Conservation (phyloP, 352 stramenopile species). For the Nothophytophthora sp. region DNA sequence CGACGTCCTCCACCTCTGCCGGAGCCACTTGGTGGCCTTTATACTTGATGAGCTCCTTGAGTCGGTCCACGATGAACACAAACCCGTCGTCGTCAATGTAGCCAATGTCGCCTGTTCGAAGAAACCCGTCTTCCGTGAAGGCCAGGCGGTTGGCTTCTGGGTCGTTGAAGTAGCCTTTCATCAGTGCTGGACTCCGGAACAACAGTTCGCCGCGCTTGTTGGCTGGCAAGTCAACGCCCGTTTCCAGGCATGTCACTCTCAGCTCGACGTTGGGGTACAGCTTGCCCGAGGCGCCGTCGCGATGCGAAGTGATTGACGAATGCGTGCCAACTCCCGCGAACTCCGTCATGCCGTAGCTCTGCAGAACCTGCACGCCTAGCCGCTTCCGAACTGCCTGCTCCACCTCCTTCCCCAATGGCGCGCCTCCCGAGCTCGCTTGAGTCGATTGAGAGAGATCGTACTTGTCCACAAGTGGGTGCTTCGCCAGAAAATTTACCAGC, state of each 20-base stretch:
- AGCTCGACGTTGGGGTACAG: slow-evolving; percentile 55
- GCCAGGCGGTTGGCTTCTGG: slow-evolving; percentile 70
- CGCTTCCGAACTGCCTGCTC: slow-evolving; percentile 62
- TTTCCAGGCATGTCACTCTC: slow-evolving; percentile 48
- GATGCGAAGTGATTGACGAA: slow-evolving; percentile 18
- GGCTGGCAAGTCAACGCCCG: slow-evolving; percentile 28
- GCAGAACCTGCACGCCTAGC: slow-evolving; percentile 44
- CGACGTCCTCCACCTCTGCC: slow-evolving; percentile 88
- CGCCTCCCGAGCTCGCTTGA: slow-evolving; percentile 75
- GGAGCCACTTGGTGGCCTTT: slow-evolving; percentile 91
- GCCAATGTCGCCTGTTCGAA: slow-evolving; percentile 89
- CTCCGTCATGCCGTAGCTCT: slow-evolving; percentile 68
- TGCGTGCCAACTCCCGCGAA: slow-evolving; percentile 30
- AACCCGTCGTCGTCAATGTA: slow-evolving; percentile 90
- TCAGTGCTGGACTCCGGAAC: slow-evolving; percentile 87
- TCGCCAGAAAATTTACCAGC: slow-evolving; percentile 71
- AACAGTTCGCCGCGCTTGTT: slow-evolving; percentile 72
- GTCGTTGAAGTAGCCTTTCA: slow-evolving; percentile 91
- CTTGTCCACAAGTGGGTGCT: slow-evolving; percentile 82
- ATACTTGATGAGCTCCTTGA: slow-evolving; percentile 96
- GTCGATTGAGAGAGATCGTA: slow-evolving; percentile 80
- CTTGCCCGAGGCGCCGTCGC: slow-evolving; percentile 34
- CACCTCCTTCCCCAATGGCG: slow-evolving; percentile 75
- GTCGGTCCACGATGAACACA: slow-evolving; percentile 89
- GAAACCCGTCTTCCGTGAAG: slow-evolving; percentile 72